Evolutionary conservation across 148 eudicot species (phyloP).

Genomic region (Chenopodium quinoa): DNA sequence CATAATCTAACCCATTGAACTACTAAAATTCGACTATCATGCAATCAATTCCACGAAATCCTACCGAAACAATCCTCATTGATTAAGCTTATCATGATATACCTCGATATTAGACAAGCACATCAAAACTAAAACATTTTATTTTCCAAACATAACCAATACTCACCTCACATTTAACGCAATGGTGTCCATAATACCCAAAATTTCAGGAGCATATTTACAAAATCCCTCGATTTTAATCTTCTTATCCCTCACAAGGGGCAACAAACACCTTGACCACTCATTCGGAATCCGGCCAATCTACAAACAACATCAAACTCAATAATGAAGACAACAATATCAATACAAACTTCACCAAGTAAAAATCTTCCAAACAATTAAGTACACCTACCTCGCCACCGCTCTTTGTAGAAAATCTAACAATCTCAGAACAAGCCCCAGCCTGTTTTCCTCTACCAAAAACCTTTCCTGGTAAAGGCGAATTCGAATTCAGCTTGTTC

Average conservation of each 20-base stretch:
- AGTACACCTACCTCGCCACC: slow-evolving; percentile 65
- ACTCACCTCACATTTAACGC: slow-evolving; percentile 72
- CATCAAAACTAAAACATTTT: not conserved
- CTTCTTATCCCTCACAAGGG: slow-evolving; percentile 85
- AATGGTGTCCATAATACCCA: slow-evolving; percentile 87
- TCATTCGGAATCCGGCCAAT: slow-evolving; percentile 98
- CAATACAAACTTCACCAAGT: not conserved
- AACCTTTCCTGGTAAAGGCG: slow-evolving; percentile 50
- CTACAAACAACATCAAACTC: slow-evolving; percentile 37
- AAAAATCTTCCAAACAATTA: not conserved
- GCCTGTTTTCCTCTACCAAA: slow-evolving; percentile 59
- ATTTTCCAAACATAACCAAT: too few relatives aligned
- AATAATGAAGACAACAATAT: slow-evolving; percentile 3
- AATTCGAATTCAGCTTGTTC: slow-evolving; percentile 28
- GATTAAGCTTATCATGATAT: not conserved
- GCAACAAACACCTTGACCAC: slow-evolving; percentile 87
- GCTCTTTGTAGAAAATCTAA: slow-evolving; percentile 71
- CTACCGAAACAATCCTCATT: not conserved
- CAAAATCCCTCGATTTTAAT: slow-evolving; percentile 64
- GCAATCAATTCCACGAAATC: not conserved
- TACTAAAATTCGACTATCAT: not conserved
- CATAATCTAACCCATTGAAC: not conserved
- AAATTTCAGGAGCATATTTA: slow-evolving; percentile 69
- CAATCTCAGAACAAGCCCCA: slow-evolving; percentile 69
- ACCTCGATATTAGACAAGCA: not conserved